A percentile compares a stretch with the other conserved stretches of the same genome.
These are phyloP conservation scores for Diaporthe eres DNA, from an alignment of 2,329 filamentous ascomycete species.

Conservation along the genomic window DNA sequence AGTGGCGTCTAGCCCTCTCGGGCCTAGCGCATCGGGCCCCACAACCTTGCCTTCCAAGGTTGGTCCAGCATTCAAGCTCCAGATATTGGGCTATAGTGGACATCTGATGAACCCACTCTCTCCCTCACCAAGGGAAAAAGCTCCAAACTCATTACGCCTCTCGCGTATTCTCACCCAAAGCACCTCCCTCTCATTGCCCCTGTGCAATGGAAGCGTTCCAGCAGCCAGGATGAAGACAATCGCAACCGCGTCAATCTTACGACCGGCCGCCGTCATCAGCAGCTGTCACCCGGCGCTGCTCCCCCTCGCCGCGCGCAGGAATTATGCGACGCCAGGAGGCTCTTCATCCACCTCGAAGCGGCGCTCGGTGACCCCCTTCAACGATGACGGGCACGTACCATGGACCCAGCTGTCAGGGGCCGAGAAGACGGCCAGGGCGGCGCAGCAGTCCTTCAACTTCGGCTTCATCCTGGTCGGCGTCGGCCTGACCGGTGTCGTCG, in stretches of 20 bases:
- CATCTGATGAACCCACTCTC: constrained; percentile 21
- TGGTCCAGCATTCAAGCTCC: constrained; percentile 21
- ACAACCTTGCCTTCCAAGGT: constrained; percentile 13
- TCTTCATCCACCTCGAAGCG: constrained; percentile 64
- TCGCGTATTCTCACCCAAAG: neutral
- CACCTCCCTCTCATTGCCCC: neutral
- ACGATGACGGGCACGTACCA: constrained; percentile 85
- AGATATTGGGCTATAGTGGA: constrained; percentile 4
- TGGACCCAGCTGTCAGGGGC: constrained; percentile 82
- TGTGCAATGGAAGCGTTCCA: constrained; percentile 40
- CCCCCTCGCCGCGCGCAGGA: constrained; percentile 59
- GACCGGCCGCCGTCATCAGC: constrained; percentile 41
- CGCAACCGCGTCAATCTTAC: constrained; percentile 39
- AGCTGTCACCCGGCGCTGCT: constrained; percentile 48
- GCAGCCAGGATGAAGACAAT: constrained; percentile 42
- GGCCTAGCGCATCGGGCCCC: constrained; percentile 10
- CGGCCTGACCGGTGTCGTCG: constrained; percentile 82
- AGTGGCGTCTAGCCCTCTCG: neutral
- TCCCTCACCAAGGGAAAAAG: neutral
- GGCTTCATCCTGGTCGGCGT: constrained; percentile 82
- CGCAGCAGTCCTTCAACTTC: constrained; percentile 93
- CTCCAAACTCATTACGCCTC: neutral
- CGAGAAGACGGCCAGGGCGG: constrained; percentile 88
- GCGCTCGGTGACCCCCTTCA: constrained; percentile 83
- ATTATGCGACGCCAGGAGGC: constrained; percentile 65